A percentile compares a stretch with the other conserved stretches of the same genome.
Conservation (phyloP, 208 protist species). For the Leishmania aethiopica region DNA sequence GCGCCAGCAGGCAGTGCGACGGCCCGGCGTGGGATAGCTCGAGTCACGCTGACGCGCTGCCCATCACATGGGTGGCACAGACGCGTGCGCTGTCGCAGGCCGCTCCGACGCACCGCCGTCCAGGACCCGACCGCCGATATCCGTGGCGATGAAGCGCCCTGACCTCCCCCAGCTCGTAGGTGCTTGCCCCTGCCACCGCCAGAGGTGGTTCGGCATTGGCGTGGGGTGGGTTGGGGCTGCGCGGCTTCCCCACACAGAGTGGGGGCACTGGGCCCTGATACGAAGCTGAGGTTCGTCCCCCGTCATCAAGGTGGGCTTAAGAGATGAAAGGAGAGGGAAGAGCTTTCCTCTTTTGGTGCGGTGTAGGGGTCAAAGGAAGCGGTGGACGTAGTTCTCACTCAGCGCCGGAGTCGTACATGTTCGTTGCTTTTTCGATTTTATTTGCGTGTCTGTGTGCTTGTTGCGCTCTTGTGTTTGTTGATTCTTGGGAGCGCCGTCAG, state of each 20-base stretch:
- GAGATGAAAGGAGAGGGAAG: neutral
- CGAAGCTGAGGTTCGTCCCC: neutral
- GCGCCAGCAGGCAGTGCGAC: neutral
- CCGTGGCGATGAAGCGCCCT: neutral
- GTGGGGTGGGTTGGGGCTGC: neutral
- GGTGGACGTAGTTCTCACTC: neutral
- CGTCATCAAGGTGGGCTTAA: neutral
- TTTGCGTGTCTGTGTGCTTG: neutral
- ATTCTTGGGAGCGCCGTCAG: neutral
- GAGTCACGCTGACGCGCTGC: neutral
- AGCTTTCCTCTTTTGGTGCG: neutral
- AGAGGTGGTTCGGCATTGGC: neutral
- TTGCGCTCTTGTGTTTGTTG: neutral
- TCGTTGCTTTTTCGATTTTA: neutral
- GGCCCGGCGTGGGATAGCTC: neutral
- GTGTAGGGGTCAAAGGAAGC: neutral
- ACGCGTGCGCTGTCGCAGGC: neutral
- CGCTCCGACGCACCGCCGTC: neutral
- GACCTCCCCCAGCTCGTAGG: neutral
- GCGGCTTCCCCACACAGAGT: neutral
- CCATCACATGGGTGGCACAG: neutral
- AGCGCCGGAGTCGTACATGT: neutral
- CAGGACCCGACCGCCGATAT: neutral
- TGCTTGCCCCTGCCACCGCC: neutral
- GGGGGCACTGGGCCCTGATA: neutral